A percentile compares a stretch with the other conserved stretches of the same genome.
phyloP scores from a whole-genome alignment of 192 early-diverging fungal species.

The Spizellomyces sp. region DNA sequence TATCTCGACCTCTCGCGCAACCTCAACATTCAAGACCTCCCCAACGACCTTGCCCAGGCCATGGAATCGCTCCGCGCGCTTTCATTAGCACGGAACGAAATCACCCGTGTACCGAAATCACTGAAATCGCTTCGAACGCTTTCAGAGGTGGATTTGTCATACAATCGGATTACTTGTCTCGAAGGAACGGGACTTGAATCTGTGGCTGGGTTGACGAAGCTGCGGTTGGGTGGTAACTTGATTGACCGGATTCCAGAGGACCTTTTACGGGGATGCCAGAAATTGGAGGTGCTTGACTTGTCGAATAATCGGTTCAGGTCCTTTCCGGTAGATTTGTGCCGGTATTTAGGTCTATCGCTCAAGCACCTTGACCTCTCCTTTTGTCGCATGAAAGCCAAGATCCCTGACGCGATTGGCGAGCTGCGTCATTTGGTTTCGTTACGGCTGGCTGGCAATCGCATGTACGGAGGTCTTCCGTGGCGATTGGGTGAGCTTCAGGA shows the following conservation, averaged over 20 bases:
- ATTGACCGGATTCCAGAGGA: slow-evolving; percentile 70
- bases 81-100: slow-evolving; percentile 70
- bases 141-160: slow-evolving; percentile 74
- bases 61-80: slow-evolving; percentile 69
- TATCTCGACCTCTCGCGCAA: slow-evolving; percentile 84
- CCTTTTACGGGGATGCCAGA: slow-evolving; percentile 55
- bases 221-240: slow-evolving; percentile 74
- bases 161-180: slow-evolving; percentile 72
- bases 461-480: slow-evolving; percentile 70
- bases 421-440: slow-evolving; percentile 61
- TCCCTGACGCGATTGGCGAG: slow-evolving; percentile 74
- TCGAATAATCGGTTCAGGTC: slow-evolving; percentile 78
- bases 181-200: slow-evolving; percentile 66
- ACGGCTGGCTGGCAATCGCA: slow-evolving; percentile 74
- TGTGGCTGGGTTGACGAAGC: slow-evolving; percentile 58
- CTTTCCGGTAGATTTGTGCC: slow-evolving; percentile 69
- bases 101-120: slow-evolving; percentile 67
- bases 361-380: slow-evolving; percentile 79
- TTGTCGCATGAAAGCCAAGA: slow-evolving; percentile 69
- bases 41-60: slow-evolving; percentile 79
- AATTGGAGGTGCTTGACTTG: slow-evolving; percentile 67
- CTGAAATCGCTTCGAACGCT: slow-evolving; percentile 66
- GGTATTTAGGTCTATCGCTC: slow-evolving; percentile 45
- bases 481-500: slow-evolving; percentile 56
- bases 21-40: slow-evolving; percentile 74